phyloP scores from a whole-genome alignment of 768 basidiomycete species.

The Amanita pallidorosea region DNA sequence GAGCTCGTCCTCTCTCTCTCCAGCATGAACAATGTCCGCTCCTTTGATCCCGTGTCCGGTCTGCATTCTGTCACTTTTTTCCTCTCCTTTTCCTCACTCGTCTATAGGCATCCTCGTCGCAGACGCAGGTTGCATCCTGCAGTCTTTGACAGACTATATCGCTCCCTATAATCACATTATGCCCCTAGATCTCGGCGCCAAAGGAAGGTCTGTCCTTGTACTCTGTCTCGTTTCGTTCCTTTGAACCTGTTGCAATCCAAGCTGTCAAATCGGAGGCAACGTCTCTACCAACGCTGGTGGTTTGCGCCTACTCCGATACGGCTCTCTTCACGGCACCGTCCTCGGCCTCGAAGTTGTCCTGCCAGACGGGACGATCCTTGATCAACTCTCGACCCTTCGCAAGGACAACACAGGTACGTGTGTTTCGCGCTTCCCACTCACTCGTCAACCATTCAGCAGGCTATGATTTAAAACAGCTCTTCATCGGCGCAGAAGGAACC shows the following conservation, averaged over 20 bases:
- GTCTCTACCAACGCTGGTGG: slow-evolving; percentile 97
- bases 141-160: slow-evolving; percentile 78
- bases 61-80: slow-evolving; percentile 10
- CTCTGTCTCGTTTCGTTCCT: neutral
- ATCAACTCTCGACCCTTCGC: slow-evolving; percentile 79
- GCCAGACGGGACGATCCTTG: slow-evolving; percentile 85
- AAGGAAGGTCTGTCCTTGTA: slow-evolving; percentile 64
- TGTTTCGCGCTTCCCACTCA: neutral
- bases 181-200: slow-evolving; percentile 92
- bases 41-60: slow-evolving; percentile 81
- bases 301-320: slow-evolving; percentile 88
- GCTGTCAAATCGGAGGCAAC: slow-evolving; percentile 97
- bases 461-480: slow-evolving; percentile 96
- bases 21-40: slow-evolving; percentile 74
- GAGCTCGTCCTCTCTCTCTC: slow-evolving; percentile 81
- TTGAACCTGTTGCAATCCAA: slow-evolving; percentile 16
- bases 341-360: slow-evolving; percentile 94
- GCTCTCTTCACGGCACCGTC: slow-evolving; percentile 89
- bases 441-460: slow-evolving; percentile 32
- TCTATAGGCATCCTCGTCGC: slow-evolving; percentile 73
- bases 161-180: slow-evolving; percentile 88
- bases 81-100: slow-evolving; percentile 4
- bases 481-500: slow-evolving; percentile 96
- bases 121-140: slow-evolving; percentile 91
- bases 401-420: slow-evolving; percentile 92